phyloP scores from a whole-genome alignment of 495 filamentous ascomycete species.

The Choiromyces venosus region DNA sequence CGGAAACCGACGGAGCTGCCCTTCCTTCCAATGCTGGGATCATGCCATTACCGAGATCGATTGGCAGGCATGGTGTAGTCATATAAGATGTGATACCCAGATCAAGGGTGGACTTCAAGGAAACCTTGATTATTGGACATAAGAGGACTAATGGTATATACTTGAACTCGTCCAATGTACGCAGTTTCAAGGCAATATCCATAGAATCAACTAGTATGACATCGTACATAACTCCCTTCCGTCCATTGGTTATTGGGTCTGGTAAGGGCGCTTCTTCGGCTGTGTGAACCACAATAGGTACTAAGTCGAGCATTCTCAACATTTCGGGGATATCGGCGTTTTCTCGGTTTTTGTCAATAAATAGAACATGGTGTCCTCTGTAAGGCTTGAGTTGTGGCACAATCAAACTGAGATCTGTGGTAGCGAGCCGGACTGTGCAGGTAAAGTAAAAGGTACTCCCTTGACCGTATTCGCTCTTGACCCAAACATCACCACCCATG shows the following conservation, averaged over 20 bases:
- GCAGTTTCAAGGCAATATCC: constrained; percentile 75
- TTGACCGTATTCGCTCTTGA: constrained; percentile 85
- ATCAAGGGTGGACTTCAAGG: constrained; percentile 89
- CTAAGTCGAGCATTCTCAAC: constrained; percentile 70
- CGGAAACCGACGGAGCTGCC: constrained; percentile 82
- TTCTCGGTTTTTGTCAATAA: constrained; percentile 88
- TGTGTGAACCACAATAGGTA: constrained; percentile 73
- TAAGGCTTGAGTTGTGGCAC: constrained; percentile 81
- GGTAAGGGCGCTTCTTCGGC: constrained; percentile 53
- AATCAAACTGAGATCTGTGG: constrained; percentile 73
- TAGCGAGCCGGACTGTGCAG: constrained; percentile 81
- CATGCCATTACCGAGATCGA: constrained; percentile 96
- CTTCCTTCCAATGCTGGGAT: constrained; percentile 94
- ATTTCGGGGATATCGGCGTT: constrained; percentile 71
- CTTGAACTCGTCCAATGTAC: constrained; percentile 89
- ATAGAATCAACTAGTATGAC: constrained; percentile 96
- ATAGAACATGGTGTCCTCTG: constrained; percentile 84
- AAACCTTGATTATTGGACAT: constrained; percentile 84
- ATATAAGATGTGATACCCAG: constrained; percentile 97
- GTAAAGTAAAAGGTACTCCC: constrained; percentile 98
- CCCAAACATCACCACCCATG: constrained; percentile 98
- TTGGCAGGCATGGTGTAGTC: constrained; percentile 92
- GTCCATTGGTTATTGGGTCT: constrained; percentile 51
- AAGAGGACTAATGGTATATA: constrained; percentile 95
- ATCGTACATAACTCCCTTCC: constrained; percentile 70